phyloP scores from a whole-genome alignment of 129 eudicot species.

The Mikania micrantha region DNA sequence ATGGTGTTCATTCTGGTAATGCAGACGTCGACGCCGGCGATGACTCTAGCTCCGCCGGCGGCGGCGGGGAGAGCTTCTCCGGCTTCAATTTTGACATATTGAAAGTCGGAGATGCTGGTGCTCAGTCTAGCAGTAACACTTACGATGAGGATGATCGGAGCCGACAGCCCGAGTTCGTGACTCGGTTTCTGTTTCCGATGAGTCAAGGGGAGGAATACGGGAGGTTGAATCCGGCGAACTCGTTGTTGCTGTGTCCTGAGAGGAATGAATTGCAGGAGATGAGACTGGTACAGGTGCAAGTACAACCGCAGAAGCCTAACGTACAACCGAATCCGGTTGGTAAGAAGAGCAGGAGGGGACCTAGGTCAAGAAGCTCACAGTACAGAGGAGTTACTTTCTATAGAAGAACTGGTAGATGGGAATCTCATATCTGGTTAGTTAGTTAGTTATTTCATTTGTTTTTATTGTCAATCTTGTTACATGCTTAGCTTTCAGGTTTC shows the following conservation, averaged over 20 bases:
- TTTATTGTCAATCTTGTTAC: background rate
- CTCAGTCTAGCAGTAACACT: conserved; percentile 3
- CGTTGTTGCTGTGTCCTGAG: conserved; percentile 21
- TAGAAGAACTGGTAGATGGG: conserved; percentile 88
- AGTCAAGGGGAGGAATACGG: conserved; percentile 18
- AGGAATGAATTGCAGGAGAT: conserved; percentile 25
- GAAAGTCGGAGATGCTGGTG: conserved; percentile 18
- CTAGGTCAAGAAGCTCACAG: conserved; percentile 83
- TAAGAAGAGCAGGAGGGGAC: conserved; percentile 74
- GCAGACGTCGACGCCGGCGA: conserved; percentile 46
- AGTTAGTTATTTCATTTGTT: background rate
- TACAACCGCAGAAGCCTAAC: conserved; percentile 27
- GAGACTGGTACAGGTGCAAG: conserved; percentile 19
- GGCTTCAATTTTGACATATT: conserved; percentile 48
- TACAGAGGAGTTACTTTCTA: conserved; percentile 86
- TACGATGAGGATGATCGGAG: conserved; percentile 13
- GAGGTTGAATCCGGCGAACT: conserved; percentile 13
- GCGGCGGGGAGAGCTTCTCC: conserved; percentile 9
- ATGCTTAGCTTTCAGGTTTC: background rate
- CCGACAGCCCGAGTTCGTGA: conserved; percentile 42
- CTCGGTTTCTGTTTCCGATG: conserved; percentile 61
- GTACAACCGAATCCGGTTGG: conserved; percentile 28
- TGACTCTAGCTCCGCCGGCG: conserved; percentile 30
- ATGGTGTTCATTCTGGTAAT: conserved; percentile 32
- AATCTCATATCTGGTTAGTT: conserved; percentile 79